Evolutionary conservation across 2,329 filamentous ascomycete genomes (phyloP).

Genomic region (Xylaria sp.): DNA sequence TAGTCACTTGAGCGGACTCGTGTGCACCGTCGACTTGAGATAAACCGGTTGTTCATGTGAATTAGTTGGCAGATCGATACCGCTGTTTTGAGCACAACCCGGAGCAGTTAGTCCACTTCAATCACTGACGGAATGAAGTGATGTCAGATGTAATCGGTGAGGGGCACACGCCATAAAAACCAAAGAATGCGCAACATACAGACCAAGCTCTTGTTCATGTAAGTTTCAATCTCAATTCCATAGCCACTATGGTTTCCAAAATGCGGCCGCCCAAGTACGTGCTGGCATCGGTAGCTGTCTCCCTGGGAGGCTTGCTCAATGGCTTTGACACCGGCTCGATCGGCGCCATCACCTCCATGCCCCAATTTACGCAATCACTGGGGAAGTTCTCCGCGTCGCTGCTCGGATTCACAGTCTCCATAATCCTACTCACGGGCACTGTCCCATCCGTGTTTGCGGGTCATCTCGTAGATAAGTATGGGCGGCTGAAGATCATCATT

Average conservation of each 20-base stretch:
- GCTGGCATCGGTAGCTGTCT: slow-evolving; percentile 47
- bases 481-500: slow-evolving; percentile 58
- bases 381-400: slow-evolving; percentile 61
- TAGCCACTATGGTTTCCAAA: slow-evolving; percentile 13
- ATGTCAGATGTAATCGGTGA: neutral
- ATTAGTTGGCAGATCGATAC: neutral
- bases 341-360: slow-evolving; percentile 49
- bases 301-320: slow-evolving; percentile 50
- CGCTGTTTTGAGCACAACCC: neutral
- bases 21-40: too few species aligned
- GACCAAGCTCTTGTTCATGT: neutral
- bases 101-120: neutral
- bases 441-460: slow-evolving; percentile 68
- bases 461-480: slow-evolving; percentile 61
- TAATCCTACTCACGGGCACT: slow-evolving; percentile 66
- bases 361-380: slow-evolving; percentile 50
- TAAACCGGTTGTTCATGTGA: neutral
- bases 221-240: neutral
- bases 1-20: neutral
- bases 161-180: neutral
- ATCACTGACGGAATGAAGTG: neutral
- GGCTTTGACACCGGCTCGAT: slow-evolving; percentile 52
- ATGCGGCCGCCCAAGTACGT: slow-evolving; percentile 46
- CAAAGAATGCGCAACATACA: neutral
- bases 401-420: slow-evolving; percentile 67